Percentiles rank a stretch among this genome's conserved stretches.
Conservation (phyloP, 805 yeast species). For the Danielozyma ontarioensis region DNA sequence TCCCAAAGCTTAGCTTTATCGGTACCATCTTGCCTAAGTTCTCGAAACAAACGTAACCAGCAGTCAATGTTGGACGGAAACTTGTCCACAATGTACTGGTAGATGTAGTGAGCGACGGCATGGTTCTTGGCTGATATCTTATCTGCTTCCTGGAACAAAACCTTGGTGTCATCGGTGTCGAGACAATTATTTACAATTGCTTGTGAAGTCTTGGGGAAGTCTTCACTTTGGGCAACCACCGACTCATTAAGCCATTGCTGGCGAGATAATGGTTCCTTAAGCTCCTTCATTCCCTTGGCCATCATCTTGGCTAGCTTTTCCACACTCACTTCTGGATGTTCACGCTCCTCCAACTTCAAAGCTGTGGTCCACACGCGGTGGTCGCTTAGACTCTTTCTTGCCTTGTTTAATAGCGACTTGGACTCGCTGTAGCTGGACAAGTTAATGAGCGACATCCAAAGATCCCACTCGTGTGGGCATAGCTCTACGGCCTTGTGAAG, state of each 20-base stretch:
- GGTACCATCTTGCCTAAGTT: slow-evolving; percentile 20
- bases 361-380: slow-evolving; percentile 68
- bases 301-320: slow-evolving; percentile 45
- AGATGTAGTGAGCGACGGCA: slow-evolving; percentile 44
- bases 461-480: slow-evolving; percentile 55
- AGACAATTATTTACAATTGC: slow-evolving; percentile 47
- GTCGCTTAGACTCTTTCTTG: slow-evolving; percentile 49
- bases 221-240: slow-evolving; percentile 43
- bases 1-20: slow-evolving; percentile 11
- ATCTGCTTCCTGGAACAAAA: background rate
- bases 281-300: slow-evolving; percentile 42
- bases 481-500: slow-evolving; percentile 63
- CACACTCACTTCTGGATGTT: slow-evolving; percentile 37
- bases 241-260: slow-evolving; percentile 57
- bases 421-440: slow-evolving; percentile 46
- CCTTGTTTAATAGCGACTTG: slow-evolving; percentile 49
- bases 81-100: slow-evolving; percentile 39
- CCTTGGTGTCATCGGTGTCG: slow-evolving; percentile 14
- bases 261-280: slow-evolving; percentile 16
- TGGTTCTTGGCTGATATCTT: slow-evolving; percentile 9
- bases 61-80: slow-evolving; percentile 41
- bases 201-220: slow-evolving; percentile 42
- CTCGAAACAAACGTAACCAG: slow-evolving; percentile 46
- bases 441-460: slow-evolving; percentile 60
- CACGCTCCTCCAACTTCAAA: slow-evolving; percentile 57